Conservation (phyloP, 1,284 basidiomycete genomes). For the Sparassis latifolia region DNA sequence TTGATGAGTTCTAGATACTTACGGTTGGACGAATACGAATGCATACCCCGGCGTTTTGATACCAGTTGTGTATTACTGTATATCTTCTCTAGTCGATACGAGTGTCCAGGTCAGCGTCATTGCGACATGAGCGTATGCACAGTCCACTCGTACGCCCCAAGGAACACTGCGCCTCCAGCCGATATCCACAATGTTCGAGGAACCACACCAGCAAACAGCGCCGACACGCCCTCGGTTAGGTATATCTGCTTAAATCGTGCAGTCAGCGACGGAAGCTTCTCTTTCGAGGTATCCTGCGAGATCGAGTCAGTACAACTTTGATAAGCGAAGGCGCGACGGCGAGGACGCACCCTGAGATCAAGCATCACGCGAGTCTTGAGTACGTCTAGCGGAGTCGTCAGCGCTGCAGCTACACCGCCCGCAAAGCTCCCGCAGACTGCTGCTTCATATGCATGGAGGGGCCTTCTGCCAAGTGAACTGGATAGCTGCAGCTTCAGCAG, state of each 20-base stretch:
- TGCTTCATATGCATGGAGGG: conserved; percentile 76
- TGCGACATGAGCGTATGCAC: conserved; percentile 14
- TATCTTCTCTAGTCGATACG: not conserved
- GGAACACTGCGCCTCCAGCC: conserved; percentile 93
- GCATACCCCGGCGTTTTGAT: not conserved
- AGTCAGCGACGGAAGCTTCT: conserved; percentile 47
- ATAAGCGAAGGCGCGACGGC: conserved; percentile 7
- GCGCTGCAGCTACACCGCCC: conserved; percentile 83
- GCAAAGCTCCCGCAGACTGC: conserved; percentile 90
- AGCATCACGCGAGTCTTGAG: conserved; percentile 98
- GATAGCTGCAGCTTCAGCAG: conserved; percentile 70
- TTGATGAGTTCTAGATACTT: not conserved
- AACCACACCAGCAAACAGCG: conserved; percentile 83
- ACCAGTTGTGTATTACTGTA: not conserved
- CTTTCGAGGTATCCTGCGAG: conserved; percentile 40
- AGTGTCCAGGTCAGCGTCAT: not conserved
- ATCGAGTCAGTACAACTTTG: not conserved
- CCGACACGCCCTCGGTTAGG: conserved; percentile 62
- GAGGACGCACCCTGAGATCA: conserved; percentile 60
- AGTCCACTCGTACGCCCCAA: conserved; percentile 86
- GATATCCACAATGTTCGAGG: conserved; percentile 96
- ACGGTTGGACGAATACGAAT: not conserved
- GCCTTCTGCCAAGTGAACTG: conserved; percentile 40
- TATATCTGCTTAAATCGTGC: conserved; percentile 64
- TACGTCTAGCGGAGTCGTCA: conserved; percentile 95